phyloP scores from a whole-genome alignment of 2,329 filamentous ascomycete genomes.

The Juglanconis sp. region DNA sequence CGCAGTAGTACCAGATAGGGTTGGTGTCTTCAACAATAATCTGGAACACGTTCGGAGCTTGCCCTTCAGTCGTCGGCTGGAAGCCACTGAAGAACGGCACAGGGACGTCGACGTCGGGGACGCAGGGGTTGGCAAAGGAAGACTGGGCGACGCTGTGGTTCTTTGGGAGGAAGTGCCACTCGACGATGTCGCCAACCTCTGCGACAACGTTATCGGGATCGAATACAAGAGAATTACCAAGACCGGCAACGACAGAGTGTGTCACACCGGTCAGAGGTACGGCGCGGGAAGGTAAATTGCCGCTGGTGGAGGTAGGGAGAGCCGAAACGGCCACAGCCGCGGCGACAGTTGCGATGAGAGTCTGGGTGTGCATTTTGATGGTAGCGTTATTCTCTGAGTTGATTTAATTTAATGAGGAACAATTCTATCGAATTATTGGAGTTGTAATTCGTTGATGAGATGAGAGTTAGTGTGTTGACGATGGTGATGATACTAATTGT shows the following conservation, averaged over 20 bases:
- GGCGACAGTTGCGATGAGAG: conserved; percentile 26
- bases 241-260: conserved; percentile 44
- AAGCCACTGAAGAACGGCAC: conserved; percentile 43
- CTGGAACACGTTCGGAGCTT: conserved; percentile 42
- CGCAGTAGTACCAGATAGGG: conserved; percentile 45
- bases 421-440: background rate
- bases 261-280: conserved; percentile 37
- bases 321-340: conserved; percentile 26
- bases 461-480: background rate
- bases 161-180: conserved; percentile 52
- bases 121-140: conserved; percentile 40
- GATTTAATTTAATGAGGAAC: background rate
- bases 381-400: background rate
- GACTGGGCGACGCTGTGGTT: conserved; percentile 48
- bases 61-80: conserved; percentile 34
- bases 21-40: conserved; percentile 38
- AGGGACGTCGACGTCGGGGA: conserved; percentile 33
- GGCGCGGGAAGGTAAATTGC: conserved; percentile 29
- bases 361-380: conserved; percentile 32
- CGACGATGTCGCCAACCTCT: conserved; percentile 49
- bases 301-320: conserved; percentile 29
- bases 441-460: too few species aligned
- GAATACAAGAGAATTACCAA: conserved; percentile 42
- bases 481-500: background rate
- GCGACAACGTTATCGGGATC: conserved; percentile 49